Evolutionary conservation across 805 yeast species (phyloP).

Genomic region (Ogataea degrootiae): DNA sequence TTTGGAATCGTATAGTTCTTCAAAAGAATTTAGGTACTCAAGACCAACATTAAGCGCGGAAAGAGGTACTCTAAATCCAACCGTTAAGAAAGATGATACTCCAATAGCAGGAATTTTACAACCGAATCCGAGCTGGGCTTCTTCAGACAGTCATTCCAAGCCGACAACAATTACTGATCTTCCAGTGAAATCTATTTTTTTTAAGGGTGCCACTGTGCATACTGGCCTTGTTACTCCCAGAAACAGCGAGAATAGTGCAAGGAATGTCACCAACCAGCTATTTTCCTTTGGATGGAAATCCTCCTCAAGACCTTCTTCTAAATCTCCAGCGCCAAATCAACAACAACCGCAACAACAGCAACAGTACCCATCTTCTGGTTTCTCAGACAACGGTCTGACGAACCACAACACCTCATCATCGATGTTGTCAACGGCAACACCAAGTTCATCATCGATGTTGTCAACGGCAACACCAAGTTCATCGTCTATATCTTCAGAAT

Average conservation of each 20-base stretch:
- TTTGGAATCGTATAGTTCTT: constrained; percentile 3
- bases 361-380: no score
- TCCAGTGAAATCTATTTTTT: background rate
- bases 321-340: background rate
- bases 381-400: no score
- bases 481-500: background rate
- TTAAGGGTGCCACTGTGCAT: background rate
- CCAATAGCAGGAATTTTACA: background rate
- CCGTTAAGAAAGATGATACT: background rate
- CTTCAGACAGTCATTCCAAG: background rate
- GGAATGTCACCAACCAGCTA: background rate
- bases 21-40: constrained; percentile 2
- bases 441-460: no score
- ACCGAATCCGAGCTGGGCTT: background rate
- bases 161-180: background rate
- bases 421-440: no score
- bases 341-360: background rate
- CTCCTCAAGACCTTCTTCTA: background rate
- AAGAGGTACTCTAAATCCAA: constrained; percentile 7
- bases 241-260: background rate
- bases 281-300: background rate
- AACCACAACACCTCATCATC: no score
- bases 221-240: background rate
- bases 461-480: background rate
- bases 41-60: constrained; percentile 12